These are phyloP conservation scores for Ophiosphaerella korrae DNA, from an alignment of 2,329 filamentous ascomycete species.

Conservation along the genomic window DNA sequence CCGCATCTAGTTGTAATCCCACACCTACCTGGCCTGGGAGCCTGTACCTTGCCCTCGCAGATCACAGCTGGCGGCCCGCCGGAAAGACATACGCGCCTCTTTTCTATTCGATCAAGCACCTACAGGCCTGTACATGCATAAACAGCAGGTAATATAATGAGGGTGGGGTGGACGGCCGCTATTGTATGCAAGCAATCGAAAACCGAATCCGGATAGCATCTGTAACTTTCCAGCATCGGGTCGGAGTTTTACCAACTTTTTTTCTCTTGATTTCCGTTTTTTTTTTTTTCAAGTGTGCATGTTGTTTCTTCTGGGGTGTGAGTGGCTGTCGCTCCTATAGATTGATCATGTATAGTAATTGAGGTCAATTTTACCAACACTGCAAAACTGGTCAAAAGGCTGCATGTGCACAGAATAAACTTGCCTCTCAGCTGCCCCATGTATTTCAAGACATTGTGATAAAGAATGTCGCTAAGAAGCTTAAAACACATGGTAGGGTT, in stretches of 20 bases:
- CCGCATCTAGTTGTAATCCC: conserved; percentile 36
- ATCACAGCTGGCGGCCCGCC: conserved; percentile 43
- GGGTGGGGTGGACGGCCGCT: conserved; percentile 28
- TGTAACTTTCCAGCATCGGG: conserved; percentile 28
- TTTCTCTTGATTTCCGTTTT: neutral
- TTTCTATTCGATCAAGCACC: conserved; percentile 22
- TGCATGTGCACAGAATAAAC: neutral
- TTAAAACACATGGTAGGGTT: conserved; percentile 21
- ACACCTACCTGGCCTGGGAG: conserved; percentile 38
- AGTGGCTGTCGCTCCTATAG: no score
- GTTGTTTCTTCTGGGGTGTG: no score
- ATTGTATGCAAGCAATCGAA: conserved; percentile 35
- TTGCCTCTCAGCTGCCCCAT: no score
- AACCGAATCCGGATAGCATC: conserved; percentile 20
- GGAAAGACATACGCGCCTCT: conserved; percentile 39
- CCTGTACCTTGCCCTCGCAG: conserved; percentile 44
- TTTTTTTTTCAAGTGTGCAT: neutral
- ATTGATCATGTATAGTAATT: no score
- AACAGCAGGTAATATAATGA: conserved; percentile 27
- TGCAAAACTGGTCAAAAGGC: neutral
- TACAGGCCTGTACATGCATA: conserved; percentile 36
- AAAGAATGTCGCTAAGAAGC: conserved; percentile 14
- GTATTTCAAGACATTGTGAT: neutral
- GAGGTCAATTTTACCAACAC: neutral
- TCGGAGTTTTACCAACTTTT: conserved; percentile 3